A percentile compares a stretch with the other conserved stretches of the same genome.
Evolutionary conservation across 352 stramenopile species (phyloP).

Genomic region (Phytophthora vignae): DNA sequence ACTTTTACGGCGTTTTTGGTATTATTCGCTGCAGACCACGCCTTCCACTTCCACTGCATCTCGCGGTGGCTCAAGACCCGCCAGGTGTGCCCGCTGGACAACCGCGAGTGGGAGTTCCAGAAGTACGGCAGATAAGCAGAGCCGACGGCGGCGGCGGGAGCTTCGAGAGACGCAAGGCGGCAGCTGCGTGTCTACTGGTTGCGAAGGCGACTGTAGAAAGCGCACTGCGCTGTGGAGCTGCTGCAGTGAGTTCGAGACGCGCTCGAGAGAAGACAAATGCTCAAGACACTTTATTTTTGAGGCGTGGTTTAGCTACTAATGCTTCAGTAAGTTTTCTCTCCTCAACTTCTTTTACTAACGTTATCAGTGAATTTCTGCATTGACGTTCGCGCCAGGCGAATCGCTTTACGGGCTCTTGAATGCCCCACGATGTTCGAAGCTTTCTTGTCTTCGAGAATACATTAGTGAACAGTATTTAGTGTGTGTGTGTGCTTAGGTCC

Average conservation of each 20-base stretch:
- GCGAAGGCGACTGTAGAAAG: conserved; percentile 13
- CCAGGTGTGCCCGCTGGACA: conserved; percentile 99
- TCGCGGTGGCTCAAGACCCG: conserved; percentile 99
- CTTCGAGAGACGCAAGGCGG: conserved; percentile 8
- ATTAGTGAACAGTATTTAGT: conserved; percentile 24
- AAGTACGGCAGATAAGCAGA: conserved; percentile 92
- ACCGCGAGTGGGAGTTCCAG: conserved; percentile 99
- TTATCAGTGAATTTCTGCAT: conserved; percentile 33
- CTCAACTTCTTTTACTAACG: conserved; percentile 36
- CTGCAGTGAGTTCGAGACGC: not conserved
- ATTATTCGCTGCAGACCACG: conserved; percentile 91
- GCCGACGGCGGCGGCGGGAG: not conserved
- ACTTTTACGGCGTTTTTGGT: conserved; percentile 11
- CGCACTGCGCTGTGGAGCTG: not conserved
- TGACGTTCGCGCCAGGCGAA: conserved; percentile 18
- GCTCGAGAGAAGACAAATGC: conserved; percentile 7
- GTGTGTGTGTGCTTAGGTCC: conserved; percentile 47
- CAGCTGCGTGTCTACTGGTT: conserved; percentile 2
- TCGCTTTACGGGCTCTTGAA: conserved; percentile 31
- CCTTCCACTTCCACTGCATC: conserved; percentile 99
- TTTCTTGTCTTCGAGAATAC: conserved; percentile 41
- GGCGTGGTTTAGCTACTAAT: conserved; percentile 11
- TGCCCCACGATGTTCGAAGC: conserved; percentile 23
- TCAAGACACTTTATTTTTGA: not conserved
- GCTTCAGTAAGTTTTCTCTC: conserved; percentile 37